A percentile compares a stretch with the other conserved stretches of the same genome.
Conservation (phyloP, 495 filamentous ascomycete genomes). For the Chaetomidium leptoderma region DNA sequence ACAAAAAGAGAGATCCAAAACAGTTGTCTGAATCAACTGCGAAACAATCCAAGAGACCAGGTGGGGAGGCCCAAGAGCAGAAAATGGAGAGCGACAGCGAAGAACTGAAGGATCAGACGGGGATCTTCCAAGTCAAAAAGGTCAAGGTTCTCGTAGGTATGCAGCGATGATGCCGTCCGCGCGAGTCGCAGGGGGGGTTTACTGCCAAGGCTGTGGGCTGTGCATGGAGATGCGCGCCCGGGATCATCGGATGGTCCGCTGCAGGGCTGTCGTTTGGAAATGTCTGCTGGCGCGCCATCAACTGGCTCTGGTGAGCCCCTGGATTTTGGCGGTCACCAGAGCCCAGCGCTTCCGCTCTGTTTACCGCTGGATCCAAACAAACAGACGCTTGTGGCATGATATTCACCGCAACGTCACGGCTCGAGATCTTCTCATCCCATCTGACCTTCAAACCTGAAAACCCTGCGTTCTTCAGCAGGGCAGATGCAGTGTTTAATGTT, state of each 20-base stretch:
- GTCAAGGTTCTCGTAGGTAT: neutral
- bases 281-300: neutral
- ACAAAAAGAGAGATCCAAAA: neutral
- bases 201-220: conserved; percentile 7
- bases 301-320: conserved; percentile 4
- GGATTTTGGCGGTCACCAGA: conserved; percentile 2
- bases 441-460: neutral
- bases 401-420: neutral
- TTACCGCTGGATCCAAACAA: too few relatives aligned
- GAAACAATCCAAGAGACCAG: neutral
- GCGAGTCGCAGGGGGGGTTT: neutral
- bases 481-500: neutral
- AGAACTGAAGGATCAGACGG: conserved; percentile 4
- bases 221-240: neutral
- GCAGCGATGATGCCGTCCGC: conserved; percentile 2
- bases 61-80: neutral
- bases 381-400: neutral
- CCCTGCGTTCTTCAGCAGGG: neutral
- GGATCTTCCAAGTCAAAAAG: conserved; percentile 2
- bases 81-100: conserved; percentile 12
- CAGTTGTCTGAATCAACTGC: neutral
- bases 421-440: neutral
- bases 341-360: neutral
- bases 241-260: neutral
- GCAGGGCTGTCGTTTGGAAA: conserved; percentile 1